phyloP scores from a whole-genome alignment of 768 basidiomycete genomes.

The Tulasnella sp. region DNA sequence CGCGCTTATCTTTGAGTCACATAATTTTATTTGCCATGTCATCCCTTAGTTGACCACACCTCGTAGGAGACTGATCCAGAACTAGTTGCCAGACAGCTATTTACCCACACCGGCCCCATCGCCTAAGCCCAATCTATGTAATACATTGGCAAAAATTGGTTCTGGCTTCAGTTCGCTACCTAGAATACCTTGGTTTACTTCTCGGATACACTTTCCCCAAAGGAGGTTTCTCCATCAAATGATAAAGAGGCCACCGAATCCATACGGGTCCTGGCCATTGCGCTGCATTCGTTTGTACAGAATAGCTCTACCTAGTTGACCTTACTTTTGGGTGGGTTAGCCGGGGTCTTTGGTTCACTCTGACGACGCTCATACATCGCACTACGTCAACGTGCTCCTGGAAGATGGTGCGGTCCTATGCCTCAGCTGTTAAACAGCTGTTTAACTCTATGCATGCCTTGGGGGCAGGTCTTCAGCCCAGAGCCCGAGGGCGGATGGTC shows the following conservation, averaged over 20 bases:
- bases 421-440: background rate
- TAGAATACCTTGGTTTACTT: no score
- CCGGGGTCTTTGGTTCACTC: background rate
- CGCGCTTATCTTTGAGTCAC: background rate
- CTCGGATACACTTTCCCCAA: no score
- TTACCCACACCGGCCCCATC: no score
- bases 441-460: background rate
- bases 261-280: background rate
- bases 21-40: background rate
- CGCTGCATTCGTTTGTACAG: background rate
- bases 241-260: background rate
- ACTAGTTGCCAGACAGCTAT: no score
- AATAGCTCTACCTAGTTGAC: no score
- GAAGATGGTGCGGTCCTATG: background rate
- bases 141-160: no score
- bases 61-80: no score
- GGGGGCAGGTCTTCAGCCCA: background rate
- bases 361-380: no score
- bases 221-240: no score
- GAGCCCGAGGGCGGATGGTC: no score
- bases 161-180: no score
- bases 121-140: no score
- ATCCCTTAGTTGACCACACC: background rate
- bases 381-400: background rate
- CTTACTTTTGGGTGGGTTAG: background rate